Base-by-base conservation (phyloP, 2,329 filamentous ascomycete species). In the Xylaria sp. region DNA sequence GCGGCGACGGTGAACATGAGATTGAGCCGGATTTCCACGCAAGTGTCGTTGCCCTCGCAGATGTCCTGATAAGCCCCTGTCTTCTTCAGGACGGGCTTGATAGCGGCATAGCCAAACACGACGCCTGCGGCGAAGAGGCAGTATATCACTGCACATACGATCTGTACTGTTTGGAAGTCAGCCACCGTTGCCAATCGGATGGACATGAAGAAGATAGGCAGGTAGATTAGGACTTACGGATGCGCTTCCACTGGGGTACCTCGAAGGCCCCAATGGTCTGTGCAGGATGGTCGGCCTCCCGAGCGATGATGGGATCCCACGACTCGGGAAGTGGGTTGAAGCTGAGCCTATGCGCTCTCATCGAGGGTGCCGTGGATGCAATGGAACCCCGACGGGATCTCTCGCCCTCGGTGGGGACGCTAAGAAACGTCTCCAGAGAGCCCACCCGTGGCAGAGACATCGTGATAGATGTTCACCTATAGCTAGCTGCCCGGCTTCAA, bases 1-100 rank as follows among this genome's bases (percentile, higher is more conserved):
- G 93, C 94, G 12, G 94, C 94, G 48, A 94, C 87, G 5, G 93
- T 97, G 83, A 97, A 97, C 92, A 97, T 97, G 72, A 97, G 83
- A 78, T 97, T 97, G 65, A 97, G 85, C 67, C 85, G 85, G 61
- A 89, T 87, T 75, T 88, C 87, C 66, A 84, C 81, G 77, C 79
- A 87, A n/a, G 78, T 82, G 32, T 84, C 75, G 32, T 69, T 74
- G 45, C 76, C 77, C 50, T 77, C 70, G 75, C 93, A 96, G 39
- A 84, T 80, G 58, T 92, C 84, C 48, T 83, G 83, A 78, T 94
- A 95, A 9, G 92, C 90, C 2, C 89, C 89, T 77, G 94, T 90
- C 12, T 84, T 80, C 69, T 94, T 91, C 30, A 97, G 83, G 8
- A 96, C 87, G 0, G 93, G 93, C 78, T 96, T 97, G 73, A 97